Conservation (phyloP, 2,329 filamentous ascomycete species). For the Trichophyton schoenleinii region DNA sequence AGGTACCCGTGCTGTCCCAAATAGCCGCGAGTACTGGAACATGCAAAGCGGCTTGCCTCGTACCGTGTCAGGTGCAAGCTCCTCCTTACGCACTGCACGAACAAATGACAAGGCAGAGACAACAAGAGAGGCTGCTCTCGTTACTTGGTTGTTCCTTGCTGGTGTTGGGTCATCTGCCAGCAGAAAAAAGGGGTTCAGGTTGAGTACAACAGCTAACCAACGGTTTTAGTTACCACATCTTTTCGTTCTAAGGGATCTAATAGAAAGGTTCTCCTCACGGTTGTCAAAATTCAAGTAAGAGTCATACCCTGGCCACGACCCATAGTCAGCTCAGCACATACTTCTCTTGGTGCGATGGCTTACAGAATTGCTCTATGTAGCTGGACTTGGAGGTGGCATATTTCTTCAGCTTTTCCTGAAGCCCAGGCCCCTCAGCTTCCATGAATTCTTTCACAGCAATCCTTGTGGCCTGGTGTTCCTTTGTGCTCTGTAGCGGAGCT, state of each 20-base stretch:
- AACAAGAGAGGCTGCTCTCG: conserved; percentile 79
- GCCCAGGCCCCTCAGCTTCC: conserved; percentile 61
- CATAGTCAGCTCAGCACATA: background rate
- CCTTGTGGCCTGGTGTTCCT: conserved; percentile 73
- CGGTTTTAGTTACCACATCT: background rate
- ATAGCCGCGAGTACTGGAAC: conserved; percentile 94
- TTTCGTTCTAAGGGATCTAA: background rate
- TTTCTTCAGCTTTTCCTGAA: conserved; percentile 79
- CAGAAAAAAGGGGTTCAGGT: conserved; percentile 95
- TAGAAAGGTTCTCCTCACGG: conserved; percentile 32
- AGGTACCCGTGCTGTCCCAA: conserved; percentile 86
- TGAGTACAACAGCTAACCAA: conserved; percentile 66
- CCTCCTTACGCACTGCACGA: conserved; percentile 80
- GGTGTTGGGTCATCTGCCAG: conserved; percentile 95
- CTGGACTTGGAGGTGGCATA: conserved; percentile 86
- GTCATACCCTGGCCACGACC: conserved; percentile 66
- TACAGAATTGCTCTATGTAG: conserved; percentile 98
- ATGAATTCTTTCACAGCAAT: conserved; percentile 75
- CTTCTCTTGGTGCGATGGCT: conserved; percentile 26
- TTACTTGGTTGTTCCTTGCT: conserved; percentile 91
- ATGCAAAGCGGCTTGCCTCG: conserved; percentile 82
- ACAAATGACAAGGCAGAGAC: conserved; percentile 87
- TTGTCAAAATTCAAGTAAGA: conserved; percentile 98
- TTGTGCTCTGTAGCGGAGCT: conserved; percentile 63
- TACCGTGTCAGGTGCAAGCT: conserved; percentile 77